phyloP scores from a whole-genome alignment of 768 basidiomycete genomes.

The Agaricus sinodeliciosus region DNA sequence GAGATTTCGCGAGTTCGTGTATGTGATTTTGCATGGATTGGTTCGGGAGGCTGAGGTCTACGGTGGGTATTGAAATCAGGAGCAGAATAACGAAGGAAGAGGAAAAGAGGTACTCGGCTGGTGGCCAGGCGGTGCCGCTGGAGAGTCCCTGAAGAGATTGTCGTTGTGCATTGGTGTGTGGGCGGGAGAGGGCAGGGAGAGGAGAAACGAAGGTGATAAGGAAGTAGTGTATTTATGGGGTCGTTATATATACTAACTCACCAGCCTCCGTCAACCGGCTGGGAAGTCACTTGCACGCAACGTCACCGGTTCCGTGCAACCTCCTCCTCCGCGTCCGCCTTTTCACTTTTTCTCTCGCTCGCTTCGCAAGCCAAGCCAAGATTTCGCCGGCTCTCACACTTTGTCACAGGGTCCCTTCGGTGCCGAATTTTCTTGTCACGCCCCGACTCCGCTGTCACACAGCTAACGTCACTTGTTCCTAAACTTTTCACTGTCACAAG shows the following conservation, averaged over 20 bases:
- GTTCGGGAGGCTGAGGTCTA: conserved; percentile 58
- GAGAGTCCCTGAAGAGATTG: conserved; percentile 18
- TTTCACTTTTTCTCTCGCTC: not conserved
- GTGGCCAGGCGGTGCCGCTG: conserved; percentile 16
- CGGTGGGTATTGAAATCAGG: conserved; percentile 13
- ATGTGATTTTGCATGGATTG: conserved; percentile 75
- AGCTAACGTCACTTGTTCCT: conserved; percentile 6
- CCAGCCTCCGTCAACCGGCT: not conserved
- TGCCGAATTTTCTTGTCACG: conserved; percentile 9
- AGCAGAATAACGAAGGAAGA: conserved; percentile 9
- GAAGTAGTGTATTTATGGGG: conserved; percentile 19
- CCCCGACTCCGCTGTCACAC: conserved; percentile 9
- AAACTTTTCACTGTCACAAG: conserved; percentile 17
- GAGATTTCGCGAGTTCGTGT: conserved; percentile 72
- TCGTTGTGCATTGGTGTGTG: conserved; percentile 30
- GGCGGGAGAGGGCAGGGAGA: conserved; percentile 14
- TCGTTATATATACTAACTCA: conserved; percentile 5
- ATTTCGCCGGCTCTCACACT: conserved; percentile 1
- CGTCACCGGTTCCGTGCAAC: not conserved
- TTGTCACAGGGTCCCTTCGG: conserved; percentile 8
- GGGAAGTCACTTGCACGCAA: not conserved
- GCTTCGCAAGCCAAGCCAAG: conserved; percentile 6
- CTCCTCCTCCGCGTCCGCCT: not conserved
- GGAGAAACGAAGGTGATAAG: conserved; percentile 20
- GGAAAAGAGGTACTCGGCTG: conserved; percentile 29